Evolutionary conservation across 306 rosid species (phyloP), one percentile per base, ranked within the genome.

Genomic region (Medicago arabica): DNA sequence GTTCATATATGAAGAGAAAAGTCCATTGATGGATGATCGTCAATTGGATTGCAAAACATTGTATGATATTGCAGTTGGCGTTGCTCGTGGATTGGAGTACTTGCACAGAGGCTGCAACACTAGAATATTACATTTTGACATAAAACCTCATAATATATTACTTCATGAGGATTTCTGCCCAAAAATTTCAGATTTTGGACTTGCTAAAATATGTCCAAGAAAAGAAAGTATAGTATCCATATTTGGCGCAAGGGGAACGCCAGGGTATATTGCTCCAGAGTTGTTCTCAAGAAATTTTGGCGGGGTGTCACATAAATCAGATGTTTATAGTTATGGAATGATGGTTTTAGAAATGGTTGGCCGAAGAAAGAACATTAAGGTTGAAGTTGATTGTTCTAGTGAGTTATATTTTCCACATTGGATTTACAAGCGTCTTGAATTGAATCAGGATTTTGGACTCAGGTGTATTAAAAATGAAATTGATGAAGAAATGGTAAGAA

Each of bases 311-410:
- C 71, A 80, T 66, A 74, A 74, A 18, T 80, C 83, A 1, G 79
- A 80, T 58, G 79, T 80, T 2, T 80, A 74, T 1, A 80, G 83
- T 9, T 80, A 57, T 9, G 83, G 79, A n/a, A 80, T 80, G 83
- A 46, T 80, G 79, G 66, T 80, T 6, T 19, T 79, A 10, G 83
- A 79, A 21, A 79, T 72, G 51, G 72, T 64, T 8, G 78, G 83
- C 0, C 55, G 19, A 41, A 72, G 73, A 47, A 65, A 54, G 6
- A 72, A 79, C 21, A 31, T 25, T 0, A 79, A 72, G 6, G 43
- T 14, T 25, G 43, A 64, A 72, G 63, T 72, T 1, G 83, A 79
- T 9, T 16, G 38, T 28, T 72, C 78, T 0, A 79, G 83, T 9
- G 79, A 79, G 40, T 44, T 79, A 23, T 78, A 78, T 53, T 78